Percentiles rank a stretch among this genome's conserved stretches.
These are phyloP conservation scores for Oehlia diaphana DNA, from an alignment of 192 early-diverging fungal species.

Conservation along the genomic window DNA sequence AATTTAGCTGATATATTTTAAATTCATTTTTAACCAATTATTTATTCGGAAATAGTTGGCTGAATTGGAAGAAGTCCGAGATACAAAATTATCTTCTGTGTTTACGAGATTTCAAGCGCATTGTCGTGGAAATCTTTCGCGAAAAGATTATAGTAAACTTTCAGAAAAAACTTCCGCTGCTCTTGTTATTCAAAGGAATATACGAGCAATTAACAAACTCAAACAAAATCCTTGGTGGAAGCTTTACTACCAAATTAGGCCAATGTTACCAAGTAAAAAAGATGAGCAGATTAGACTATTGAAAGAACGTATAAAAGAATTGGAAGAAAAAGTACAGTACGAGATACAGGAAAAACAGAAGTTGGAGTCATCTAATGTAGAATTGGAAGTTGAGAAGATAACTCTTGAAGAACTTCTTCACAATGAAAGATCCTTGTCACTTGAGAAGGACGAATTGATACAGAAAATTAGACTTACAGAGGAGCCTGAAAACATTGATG, in stretches of 20 bases:
- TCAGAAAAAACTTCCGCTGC: conserved; percentile 79
- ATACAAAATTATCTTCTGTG: conserved; percentile 78
- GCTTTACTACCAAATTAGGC: conserved; percentile 90
- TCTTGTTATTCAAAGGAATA: conserved; percentile 91
- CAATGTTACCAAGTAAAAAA: conserved; percentile 78
- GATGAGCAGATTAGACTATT: conserved; percentile 80
- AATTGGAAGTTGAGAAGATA: conserved; percentile 69
- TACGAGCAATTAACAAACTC: conserved; percentile 84
- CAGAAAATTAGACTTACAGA: conserved; percentile 67
- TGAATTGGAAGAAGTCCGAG: conserved; percentile 90
- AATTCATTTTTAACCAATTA: conserved; percentile 3
- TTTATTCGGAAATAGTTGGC: conserved; percentile 57
- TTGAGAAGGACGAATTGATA: conserved; percentile 84
- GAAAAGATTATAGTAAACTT: conserved; percentile 54
- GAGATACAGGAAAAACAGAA: conserved; percentile 55
- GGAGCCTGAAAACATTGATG: conserved; percentile 59
- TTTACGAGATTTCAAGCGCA: conserved; percentile 85
- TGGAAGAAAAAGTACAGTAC: conserved; percentile 67
- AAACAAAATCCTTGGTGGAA: conserved; percentile 97
- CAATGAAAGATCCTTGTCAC: conserved; percentile 71
- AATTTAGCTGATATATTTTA: background rate
- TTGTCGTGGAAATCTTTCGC: conserved; percentile 82
- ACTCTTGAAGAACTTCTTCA: conserved; percentile 68
- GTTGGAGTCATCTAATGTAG: conserved; percentile 56
- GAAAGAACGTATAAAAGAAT: conserved; percentile 69